Base-by-base conservation (phyloP, 2,329 filamentous ascomycete species). In the Xylaria arbuscula region DNA sequence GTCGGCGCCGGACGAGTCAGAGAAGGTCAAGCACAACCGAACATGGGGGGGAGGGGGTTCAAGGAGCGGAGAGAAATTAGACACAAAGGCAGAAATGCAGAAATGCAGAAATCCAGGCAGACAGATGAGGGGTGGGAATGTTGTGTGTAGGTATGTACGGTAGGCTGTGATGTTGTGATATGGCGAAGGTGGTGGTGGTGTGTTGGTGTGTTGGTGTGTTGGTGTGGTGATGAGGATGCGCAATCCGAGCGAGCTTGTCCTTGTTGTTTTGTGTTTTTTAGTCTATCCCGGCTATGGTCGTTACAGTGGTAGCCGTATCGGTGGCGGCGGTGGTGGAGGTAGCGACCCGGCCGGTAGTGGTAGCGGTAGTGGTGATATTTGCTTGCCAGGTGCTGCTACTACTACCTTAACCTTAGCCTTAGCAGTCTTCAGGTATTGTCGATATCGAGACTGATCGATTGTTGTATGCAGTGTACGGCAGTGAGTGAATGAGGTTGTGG, bases 361-460 rank as follows among this genome's bases (percentile, higher is more conserved):
- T 45, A 45, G 40, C 6, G 6, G n/a, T 15, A 17, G 40, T 45
- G 40, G 28, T 45, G 42, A 13, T n/a, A 7, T 17, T 47, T 17
- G 42, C 42, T 19, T 19, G 13, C 42, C 17, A 10, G 38, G 38
- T 42, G 13, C 38, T 42, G 9, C 28, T 28, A 3, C 28, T 5
- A 2, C 5, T 28, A 28, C 28, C 28, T 28, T 28, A 2, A 2
- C 28, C 28, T 17, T 17, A 45, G 40, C 40, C 40, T 45, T 45
- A 45, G 40, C 40, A 15, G 28, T 5, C 28, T 28, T 28, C 28
- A 28, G 28, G 40, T 45, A 22, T 48, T 17, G 28, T 53, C 50
- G 10, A 57, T 42, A 57, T 57, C 54, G 54, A 42, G 57, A 60
- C 36, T 38, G 54, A 50, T 38, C 17, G 54, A 56, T 56, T 56